phyloP scores from a whole-genome alignment of 2,329 filamentous ascomycete species.

The Cadophora malorum region DNA sequence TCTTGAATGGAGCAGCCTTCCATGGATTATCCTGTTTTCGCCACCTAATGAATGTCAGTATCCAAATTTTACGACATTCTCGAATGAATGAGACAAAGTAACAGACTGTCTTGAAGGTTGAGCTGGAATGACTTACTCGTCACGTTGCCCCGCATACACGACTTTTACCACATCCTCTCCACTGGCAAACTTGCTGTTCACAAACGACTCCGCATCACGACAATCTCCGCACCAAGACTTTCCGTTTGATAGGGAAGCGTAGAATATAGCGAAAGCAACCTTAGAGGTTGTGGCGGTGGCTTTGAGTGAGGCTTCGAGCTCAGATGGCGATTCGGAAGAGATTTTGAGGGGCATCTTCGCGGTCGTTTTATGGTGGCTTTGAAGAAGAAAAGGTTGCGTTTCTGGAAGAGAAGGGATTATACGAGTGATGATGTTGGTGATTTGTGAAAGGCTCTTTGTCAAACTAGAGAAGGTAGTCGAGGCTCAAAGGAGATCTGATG shows the following conservation, averaged over 20 bases:
- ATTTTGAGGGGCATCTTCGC: conserved; percentile 31
- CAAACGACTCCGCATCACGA: conserved; percentile 38
- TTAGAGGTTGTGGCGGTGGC: conserved; percentile 28
- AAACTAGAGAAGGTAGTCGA: neutral
- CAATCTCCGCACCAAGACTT: conserved; percentile 43
- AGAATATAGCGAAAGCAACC: conserved; percentile 39
- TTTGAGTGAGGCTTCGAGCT: conserved; percentile 26
- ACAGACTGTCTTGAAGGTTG: too few relatives aligned
- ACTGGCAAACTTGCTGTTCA: conserved; percentile 37
- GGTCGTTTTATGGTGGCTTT: neutral
- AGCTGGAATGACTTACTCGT: conserved; percentile 34
- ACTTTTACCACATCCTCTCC: conserved; percentile 30
- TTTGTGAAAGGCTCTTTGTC: neutral
- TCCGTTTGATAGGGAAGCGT: conserved; percentile 37
- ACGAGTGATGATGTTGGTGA: neutral
- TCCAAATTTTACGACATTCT: too few relatives aligned
- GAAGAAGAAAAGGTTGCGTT: neutral
- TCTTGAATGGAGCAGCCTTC: conserved; percentile 37
- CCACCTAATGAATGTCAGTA: conserved; percentile 34
- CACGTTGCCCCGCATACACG: conserved; percentile 38
- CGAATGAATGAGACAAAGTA: too few relatives aligned
- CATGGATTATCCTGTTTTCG: conserved; percentile 37
- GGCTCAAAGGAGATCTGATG: neutral
- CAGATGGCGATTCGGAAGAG: conserved; percentile 23
- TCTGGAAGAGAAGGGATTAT: neutral